These are phyloP conservation scores for Ceratocystis albifundus DNA, from an alignment of 2,329 filamentous ascomycete species.

Conservation along the genomic window DNA sequence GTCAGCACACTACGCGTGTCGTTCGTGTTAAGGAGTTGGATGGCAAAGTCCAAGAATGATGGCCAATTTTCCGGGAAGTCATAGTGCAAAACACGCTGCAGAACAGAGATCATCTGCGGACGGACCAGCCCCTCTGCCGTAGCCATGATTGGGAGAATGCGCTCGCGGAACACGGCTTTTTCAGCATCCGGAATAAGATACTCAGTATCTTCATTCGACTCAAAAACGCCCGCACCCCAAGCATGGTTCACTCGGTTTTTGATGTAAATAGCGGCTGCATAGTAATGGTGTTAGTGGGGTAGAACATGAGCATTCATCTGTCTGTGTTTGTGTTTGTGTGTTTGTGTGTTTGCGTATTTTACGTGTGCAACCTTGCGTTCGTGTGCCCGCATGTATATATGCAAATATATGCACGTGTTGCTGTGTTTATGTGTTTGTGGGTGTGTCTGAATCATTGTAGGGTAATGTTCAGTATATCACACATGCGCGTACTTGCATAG, in stretches of 20 bases:
- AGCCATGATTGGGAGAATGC: slow-evolving; percentile 79
- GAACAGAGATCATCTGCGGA: slow-evolving; percentile 82
- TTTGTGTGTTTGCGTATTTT: too few relatives aligned
- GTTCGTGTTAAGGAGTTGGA: slow-evolving; percentile 77
- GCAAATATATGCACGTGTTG: too few relatives aligned
- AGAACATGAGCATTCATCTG: too few relatives aligned
- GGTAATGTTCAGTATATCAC: too few relatives aligned
- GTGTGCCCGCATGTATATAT: too few relatives aligned
- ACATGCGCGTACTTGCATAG: too few relatives aligned
- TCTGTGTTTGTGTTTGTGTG: too few relatives aligned
- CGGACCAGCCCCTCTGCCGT: slow-evolving; percentile 69
- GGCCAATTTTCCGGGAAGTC: slow-evolving; percentile 95
- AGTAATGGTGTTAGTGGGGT: background rate
- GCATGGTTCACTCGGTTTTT: slow-evolving; percentile 94
- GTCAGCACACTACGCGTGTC: slow-evolving; percentile 80
- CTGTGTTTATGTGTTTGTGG: too few relatives aligned
- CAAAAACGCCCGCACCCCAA: slow-evolving; percentile 70
- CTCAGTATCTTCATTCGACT: slow-evolving; percentile 56
- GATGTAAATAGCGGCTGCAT: slow-evolving; percentile 81
- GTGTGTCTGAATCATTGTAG: too few relatives aligned
- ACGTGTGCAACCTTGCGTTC: too few relatives aligned
- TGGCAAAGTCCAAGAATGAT: slow-evolving; percentile 81
- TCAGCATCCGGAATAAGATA: slow-evolving; percentile 76
- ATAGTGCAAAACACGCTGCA: slow-evolving; percentile 90
- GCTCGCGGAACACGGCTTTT: slow-evolving; percentile 74